Evolutionary conservation across 352 stramenopile species (phyloP), one percentile per base, ranked within the genome.

Genomic region (Globisporangium ultimum): DNA sequence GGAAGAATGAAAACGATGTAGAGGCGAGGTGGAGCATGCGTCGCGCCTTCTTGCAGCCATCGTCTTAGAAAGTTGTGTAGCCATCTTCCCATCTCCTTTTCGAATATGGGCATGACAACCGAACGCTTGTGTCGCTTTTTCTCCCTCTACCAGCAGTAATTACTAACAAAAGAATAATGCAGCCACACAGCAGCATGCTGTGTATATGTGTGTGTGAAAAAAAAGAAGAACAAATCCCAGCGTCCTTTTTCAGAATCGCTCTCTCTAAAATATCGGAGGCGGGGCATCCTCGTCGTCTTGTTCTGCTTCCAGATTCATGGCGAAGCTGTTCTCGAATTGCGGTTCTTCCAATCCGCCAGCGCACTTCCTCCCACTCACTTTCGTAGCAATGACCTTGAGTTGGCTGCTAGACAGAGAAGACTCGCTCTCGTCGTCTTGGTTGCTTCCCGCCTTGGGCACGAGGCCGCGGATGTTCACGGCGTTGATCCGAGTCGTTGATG

Each of bases 361-460:
- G n/a, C 28, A 36, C 36, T 58, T 47, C 18, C 12, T 48, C 28
- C 52, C 15, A 20, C 18, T 15, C n/a, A 24, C 66, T 61, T 76
- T 71, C 4, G 59, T 76, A 24, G 67, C 61, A 18, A 73, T 32
- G 7, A 58, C 58, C n/a, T 58, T 76, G 64, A 71, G 54, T 34
- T 67, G 59, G 40, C 42, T 8, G 10, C 47, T 13, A 12, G 18
- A 15, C 7, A 53, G 14, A 12, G 21, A 18, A 20, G 22, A 17
- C 38, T 60, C 64, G 32, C 61, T 65, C n/a, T 59, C 46, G 17
- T 54, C 56, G 20, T 62, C 42, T 76, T 52, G 47, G 47, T 52
- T 52, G 20, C 11, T 32, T 17, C 4, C 12, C 20, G 7, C 24
- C 45, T n/a, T 18, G 10, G 45, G 11, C 51, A 17, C 68, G 42